Conservation (phyloP, 1,139 yeast species). For the Candida mesenterica region DNA sequence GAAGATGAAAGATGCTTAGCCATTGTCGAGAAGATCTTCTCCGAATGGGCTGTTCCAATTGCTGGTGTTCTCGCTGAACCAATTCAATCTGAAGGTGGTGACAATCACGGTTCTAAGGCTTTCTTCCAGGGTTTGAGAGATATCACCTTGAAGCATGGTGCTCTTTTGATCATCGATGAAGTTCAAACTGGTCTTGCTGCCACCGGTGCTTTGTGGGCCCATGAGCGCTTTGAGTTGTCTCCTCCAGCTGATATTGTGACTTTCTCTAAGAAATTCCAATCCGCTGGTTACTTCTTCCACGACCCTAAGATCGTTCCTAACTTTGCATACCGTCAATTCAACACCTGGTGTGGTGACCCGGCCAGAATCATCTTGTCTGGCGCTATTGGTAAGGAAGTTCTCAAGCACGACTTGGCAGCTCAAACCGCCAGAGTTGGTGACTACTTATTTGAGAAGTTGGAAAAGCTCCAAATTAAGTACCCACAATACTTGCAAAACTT, state of each 20-base stretch:
- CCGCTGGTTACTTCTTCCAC: slow-evolving; percentile 80
- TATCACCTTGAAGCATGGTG: slow-evolving; percentile 63
- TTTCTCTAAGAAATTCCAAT: slow-evolving; percentile 81
- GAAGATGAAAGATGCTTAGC: slow-evolving; percentile 71
- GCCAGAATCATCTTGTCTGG: slow-evolving; percentile 72
- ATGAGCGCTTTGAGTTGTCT: slow-evolving; percentile 72
- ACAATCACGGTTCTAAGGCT: slow-evolving; percentile 71
- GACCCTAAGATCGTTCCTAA: slow-evolving; percentile 69
- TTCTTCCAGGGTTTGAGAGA: slow-evolving; percentile 80
- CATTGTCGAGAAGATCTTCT: slow-evolving; percentile 54
- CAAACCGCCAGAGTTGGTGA: slow-evolving; percentile 60
- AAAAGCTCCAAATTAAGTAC: slow-evolving; percentile 47
- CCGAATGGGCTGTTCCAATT: slow-evolving; percentile 61
- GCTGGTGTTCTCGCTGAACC: slow-evolving; percentile 81
- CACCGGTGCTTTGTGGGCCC: slow-evolving; percentile 84
- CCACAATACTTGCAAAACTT: slow-evolving; percentile 53
- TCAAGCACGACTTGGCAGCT: slow-evolving; percentile 55
- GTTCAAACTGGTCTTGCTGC: slow-evolving; percentile 90
- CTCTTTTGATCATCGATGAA: slow-evolving; percentile 74
- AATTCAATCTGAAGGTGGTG: slow-evolving; percentile 86
- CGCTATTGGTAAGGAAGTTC: slow-evolving; percentile 63
- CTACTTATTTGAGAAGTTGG: slow-evolving; percentile 56
- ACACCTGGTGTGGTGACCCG: slow-evolving; percentile 93
- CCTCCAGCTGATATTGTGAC: slow-evolving; percentile 81
- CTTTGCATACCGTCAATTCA: slow-evolving; percentile 77